These are phyloP conservation scores for Stevia rebaudiana DNA, from an alignment of 140 eudicot genomes.

Conservation along the genomic window DNA sequence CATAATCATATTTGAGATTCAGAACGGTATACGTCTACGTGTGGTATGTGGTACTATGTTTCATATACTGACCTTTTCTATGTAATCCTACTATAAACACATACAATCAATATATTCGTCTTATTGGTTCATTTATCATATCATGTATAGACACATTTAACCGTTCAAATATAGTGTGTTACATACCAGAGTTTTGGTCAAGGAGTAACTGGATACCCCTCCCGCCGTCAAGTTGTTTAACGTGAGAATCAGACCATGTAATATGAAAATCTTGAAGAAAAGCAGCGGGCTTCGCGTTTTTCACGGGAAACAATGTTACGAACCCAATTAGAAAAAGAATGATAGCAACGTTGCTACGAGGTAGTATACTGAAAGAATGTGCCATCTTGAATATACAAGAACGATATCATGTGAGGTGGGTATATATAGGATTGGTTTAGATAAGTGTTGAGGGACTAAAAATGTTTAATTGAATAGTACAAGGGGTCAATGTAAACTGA, in stretches of 20 bases:
- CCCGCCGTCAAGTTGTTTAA: slow-evolving; percentile 69
- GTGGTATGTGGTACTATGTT: neutral
- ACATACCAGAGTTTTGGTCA: slow-evolving; percentile 70
- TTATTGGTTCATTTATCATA: neutral
- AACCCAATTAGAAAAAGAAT: slow-evolving; percentile 10
- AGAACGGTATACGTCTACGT: neutral
- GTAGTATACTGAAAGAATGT: slow-evolving; percentile 9
- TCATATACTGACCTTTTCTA: neutral
- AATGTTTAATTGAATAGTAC: slow-evolving; percentile 19
- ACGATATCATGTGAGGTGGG: neutral
- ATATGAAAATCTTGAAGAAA: slow-evolving; percentile 59
- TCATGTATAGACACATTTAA: neutral
- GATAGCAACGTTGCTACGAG: neutral
- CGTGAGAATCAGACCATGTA: slow-evolving; percentile 76
- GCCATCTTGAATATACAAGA: slow-evolving; percentile 18
- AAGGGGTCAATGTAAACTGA: slow-evolving; percentile 4
- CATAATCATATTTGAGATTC: neutral
- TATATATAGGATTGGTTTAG: slow-evolving; percentile 28
- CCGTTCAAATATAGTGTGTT: neutral
- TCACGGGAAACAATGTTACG: slow-evolving; percentile 7
- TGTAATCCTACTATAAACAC: neutral
- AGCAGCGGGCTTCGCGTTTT: slow-evolving; percentile 56
- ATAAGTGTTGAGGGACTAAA: slow-evolving; percentile 13
- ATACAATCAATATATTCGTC: too few relatives aligned
- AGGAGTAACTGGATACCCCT: slow-evolving; percentile 66